Percentiles rank a stretch among this genome's conserved stretches.
Conservation (phyloP, 2,329 filamentous ascomycete genomes). For the Sporothrix sp. region DNA sequence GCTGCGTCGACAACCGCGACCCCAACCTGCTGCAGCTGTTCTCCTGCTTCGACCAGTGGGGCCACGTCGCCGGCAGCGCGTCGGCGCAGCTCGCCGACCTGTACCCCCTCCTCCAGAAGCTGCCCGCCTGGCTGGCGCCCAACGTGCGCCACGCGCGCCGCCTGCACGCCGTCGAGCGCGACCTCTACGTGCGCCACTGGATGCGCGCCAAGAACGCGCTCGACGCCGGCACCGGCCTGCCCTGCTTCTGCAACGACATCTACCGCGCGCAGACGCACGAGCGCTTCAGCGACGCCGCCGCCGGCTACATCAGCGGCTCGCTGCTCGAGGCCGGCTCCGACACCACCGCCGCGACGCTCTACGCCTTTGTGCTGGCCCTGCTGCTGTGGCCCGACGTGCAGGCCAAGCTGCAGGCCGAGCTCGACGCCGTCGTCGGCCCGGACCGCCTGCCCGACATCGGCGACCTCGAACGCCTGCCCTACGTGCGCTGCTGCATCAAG, state of each 20-base stretch:
- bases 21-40: neutral
- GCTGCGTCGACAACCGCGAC: neutral
- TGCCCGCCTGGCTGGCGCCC: no score
- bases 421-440: conserved; percentile 34
- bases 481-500: conserved; percentile 33
- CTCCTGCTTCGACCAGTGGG: neutral
- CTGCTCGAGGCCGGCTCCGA: conserved; percentile 33
- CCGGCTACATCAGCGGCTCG: conserved; percentile 25
- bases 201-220: neutral
- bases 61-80: neutral
- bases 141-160: no score
- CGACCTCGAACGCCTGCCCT: conserved; percentile 31
- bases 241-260: conserved; percentile 6
- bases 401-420: conserved; percentile 29
- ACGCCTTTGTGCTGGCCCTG: conserved; percentile 32
- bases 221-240: neutral
- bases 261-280: conserved; percentile 17
- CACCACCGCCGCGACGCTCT: conserved; percentile 33
- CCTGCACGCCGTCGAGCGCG: neutral
- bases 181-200: neutral
- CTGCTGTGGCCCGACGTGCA: conserved; percentile 33
- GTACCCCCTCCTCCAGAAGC: neutral
- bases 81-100: conserved; percentile 20
- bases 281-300: conserved; percentile 23
- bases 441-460: conserved; percentile 28